Percentiles rank a stretch among this genome's conserved stretches.
Evolutionary conservation across 108 stramenopile genomes (phyloP).

Genomic region (Conticribra guillardii): DNA sequence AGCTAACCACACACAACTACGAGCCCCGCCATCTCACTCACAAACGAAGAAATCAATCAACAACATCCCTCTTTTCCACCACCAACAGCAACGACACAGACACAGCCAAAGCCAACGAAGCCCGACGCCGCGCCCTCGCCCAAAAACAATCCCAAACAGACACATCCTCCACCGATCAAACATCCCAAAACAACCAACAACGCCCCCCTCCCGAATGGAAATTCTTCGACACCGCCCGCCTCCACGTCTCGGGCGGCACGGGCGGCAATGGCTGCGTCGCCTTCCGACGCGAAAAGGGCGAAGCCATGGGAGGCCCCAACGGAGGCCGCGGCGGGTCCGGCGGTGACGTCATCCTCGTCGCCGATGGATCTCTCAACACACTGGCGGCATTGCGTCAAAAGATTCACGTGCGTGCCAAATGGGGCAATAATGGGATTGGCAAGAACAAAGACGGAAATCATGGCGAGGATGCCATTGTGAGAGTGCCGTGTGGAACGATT

Average conservation of each 20-base stretch:
- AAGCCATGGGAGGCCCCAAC: constrained; percentile 89
- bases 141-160: constrained; percentile 6
- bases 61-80: constrained; percentile 7
- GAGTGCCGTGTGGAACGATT: constrained; percentile 94
- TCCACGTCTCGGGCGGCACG: constrained; percentile 89
- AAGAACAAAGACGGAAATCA: constrained; percentile 78
- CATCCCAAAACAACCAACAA: constrained; percentile 4
- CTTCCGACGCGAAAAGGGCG: constrained; percentile 92
- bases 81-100: constrained; percentile 10
- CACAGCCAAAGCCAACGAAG: constrained; percentile 26
- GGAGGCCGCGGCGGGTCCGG: constrained; percentile 92
- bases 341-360: constrained; percentile 80
- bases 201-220: constrained; percentile 75
- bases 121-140: constrained; percentile 24
- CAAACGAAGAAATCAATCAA: no score
- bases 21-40: no score
- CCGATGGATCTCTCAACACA: constrained; percentile 87
- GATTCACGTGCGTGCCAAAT: constrained; percentile 79
- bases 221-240: constrained; percentile 90
- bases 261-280: constrained; percentile 97
- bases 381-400: constrained; percentile 80
- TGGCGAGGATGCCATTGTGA: constrained; percentile 72
- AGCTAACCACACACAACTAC: no score
- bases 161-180: no score
- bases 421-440: constrained; percentile 88